Evolutionary conservation across 495 filamentous ascomycete species (phyloP), one percentile per base, ranked within the genome.

Genomic region (Penicillium roqueforti): DNA sequence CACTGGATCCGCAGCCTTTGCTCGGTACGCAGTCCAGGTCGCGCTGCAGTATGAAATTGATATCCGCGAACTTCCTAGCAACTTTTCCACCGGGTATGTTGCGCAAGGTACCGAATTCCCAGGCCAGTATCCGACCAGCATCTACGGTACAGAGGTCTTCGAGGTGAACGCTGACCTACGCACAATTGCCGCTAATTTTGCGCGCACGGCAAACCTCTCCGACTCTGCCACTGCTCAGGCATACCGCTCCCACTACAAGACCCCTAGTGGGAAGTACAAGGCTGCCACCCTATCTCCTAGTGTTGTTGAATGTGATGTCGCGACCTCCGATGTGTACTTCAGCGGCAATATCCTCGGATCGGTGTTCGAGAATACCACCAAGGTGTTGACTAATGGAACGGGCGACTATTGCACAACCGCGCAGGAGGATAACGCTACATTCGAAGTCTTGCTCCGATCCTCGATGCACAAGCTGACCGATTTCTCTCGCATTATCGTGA

Each of bases 101-200:
- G 76, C 84, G 0, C 80, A 81, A 59, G 87, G 86, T 5, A 66
- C 79, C 3, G 56, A 66, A 6, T 44, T 31, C 25, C 83, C 86
- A 1, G 60, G 74, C 43, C 61, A 86, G 54, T 90, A 87, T 60
- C 87, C 87, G 0, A 62, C 62, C 41, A 75, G 54, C 45, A 76
- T 87, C 62, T 90, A 90, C 68, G 87, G 87, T 43, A 89, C 87
- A 9, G 87, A 91, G 68, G 87, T 89, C 23, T 85, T 87, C 67
- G 87, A 90, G 63, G 66, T 90, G 29, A 89, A 86, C 67, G 74
- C 76, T 20, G 73, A 75, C 6, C 77, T 90, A 1, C 80, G 83
- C 18, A 67, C 78, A 25, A 59, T 78, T 5, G 86, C 83, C 1
- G 80, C 75, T 20, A 47, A 57, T 9, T 82, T 85, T 45, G 87